These are phyloP conservation scores for Penicillium verhagenii DNA, from an alignment of 495 filamentous ascomycete genomes.

Conservation along the genomic window DNA sequence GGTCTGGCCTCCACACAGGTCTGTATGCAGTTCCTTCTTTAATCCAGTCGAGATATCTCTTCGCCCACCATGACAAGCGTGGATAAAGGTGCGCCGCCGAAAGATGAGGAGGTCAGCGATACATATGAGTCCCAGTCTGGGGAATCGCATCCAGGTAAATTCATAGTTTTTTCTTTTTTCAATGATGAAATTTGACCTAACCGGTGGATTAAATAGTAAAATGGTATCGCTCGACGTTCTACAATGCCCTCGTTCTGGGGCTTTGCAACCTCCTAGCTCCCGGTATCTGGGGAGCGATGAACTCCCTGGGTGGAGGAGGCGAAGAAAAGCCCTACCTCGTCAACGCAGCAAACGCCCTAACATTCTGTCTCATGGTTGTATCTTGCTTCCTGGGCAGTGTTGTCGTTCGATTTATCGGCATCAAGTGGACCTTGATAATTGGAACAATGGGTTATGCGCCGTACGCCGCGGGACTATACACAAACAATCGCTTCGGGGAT, in stretches of 20 bases:
- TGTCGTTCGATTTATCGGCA: conserved; percentile 58
- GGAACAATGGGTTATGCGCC: conserved; percentile 67
- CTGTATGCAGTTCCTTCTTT: too few relatives aligned
- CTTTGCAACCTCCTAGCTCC: conserved; percentile 63
- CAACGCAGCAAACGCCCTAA: conserved; percentile 67
- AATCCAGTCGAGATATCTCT: not conserved
- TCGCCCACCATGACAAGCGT: conserved; percentile 13
- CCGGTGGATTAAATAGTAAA: conserved; percentile 37
- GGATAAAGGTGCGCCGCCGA: conserved; percentile 21
- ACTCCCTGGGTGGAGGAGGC: conserved; percentile 65
- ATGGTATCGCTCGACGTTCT: conserved; percentile 64
- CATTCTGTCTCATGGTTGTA: conserved; percentile 64
- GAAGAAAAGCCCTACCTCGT: conserved; percentile 61
- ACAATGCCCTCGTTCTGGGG: conserved; percentile 62
- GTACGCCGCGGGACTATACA: conserved; percentile 64
- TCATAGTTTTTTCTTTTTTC: too few relatives aligned
- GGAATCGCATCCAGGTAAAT: conserved; percentile 27
- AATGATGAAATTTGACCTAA: not conserved
- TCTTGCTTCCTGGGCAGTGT: conserved; percentile 57
- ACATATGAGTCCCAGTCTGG: not conserved
- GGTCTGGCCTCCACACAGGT: not conserved
- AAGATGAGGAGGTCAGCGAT: conserved; percentile 21
- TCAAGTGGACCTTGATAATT: conserved; percentile 62
- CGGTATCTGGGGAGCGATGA: conserved; percentile 70
- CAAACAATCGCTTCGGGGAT: conserved; percentile 62